phyloP scores from a whole-genome alignment of 2,329 filamentous ascomycete species.

The Coniochaeta sp. region DNA sequence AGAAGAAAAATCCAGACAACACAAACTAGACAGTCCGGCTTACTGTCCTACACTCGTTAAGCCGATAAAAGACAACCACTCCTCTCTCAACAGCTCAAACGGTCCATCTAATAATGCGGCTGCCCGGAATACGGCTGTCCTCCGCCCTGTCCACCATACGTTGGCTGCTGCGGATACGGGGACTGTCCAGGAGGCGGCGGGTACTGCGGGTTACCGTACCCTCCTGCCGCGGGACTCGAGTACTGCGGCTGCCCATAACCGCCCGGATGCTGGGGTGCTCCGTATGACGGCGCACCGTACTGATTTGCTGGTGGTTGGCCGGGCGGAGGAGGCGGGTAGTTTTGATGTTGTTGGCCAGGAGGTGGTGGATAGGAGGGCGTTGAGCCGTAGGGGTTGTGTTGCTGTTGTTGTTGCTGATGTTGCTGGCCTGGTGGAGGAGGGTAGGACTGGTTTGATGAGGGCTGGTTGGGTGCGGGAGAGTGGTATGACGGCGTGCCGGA shows the following conservation, averaged over 20 bases:
- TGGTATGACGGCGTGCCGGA: constrained; percentile 13
- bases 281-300: constrained; percentile 18
- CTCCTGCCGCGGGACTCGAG: background rate
- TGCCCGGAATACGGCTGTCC: background rate
- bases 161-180: constrained; percentile 2
- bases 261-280: constrained; percentile 15
- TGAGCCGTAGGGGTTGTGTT: constrained; percentile 6
- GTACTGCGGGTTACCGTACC: constrained; percentile 3
- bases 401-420: constrained; percentile 12
- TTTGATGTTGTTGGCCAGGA: constrained; percentile 16
- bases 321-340: constrained; percentile 11
- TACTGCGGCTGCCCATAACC: constrained; percentile 22
- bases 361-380: constrained; percentile 14
- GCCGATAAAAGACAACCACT: background rate
- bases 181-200: constrained; percentile 1
- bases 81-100: background rate
- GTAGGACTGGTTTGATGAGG: constrained; percentile 10
- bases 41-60: background rate
- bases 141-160: constrained; percentile 3
- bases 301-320: constrained; percentile 12
- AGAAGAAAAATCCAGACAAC: background rate
- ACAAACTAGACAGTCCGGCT: background rate
- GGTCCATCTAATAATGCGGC: background rate
- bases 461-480: constrained; percentile 14
- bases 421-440: constrained; percentile 13